Percentiles rank a stretch among this genome's conserved stretches.
phyloP scores from a whole-genome alignment of 129 eudicot genomes.

The Flaveria robusta region DNA sequence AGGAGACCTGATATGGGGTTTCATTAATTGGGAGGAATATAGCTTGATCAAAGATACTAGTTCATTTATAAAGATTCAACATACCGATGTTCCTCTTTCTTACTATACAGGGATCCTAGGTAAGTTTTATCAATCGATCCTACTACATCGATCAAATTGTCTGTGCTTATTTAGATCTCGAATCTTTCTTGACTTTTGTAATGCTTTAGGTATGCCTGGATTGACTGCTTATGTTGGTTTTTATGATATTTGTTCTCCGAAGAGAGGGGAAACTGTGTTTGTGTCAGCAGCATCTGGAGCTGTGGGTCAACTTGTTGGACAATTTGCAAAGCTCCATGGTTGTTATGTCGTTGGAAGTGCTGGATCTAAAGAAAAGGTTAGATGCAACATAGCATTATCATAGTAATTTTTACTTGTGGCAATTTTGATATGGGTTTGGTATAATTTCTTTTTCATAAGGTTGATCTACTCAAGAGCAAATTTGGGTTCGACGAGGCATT shows the following conservation, averaged over 20 bases:
- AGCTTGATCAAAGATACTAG: background rate
- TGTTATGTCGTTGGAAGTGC: conserved; percentile 34
- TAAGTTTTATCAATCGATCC: background rate
- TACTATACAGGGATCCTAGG: background rate
- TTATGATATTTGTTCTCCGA: conserved; percentile 3
- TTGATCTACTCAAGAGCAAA: conserved; percentile 35
- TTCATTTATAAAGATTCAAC: background rate
- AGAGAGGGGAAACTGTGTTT: background rate
- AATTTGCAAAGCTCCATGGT: background rate
- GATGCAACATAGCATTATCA: background rate
- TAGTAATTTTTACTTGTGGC: background rate
- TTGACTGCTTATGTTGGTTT: conserved; percentile 8
- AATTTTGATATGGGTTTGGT: background rate
- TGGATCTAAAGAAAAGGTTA: conserved; percentile 29
- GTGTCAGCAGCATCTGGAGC: background rate
- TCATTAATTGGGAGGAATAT: background rate
- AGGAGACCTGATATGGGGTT: background rate
- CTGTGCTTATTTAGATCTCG: no score
- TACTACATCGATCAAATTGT: no score
- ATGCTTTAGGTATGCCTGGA: background rate
- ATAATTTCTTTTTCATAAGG: conserved; percentile 9
- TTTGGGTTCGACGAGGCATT: conserved; percentile 37
- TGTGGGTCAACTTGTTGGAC: conserved; percentile 3
- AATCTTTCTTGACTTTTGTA: background rate
- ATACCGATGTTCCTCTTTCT: conserved; percentile 2